These are phyloP conservation scores for Aphanoascus verrucosus DNA, from an alignment of 2,329 filamentous ascomycete species.

Conservation along the genomic window DNA sequence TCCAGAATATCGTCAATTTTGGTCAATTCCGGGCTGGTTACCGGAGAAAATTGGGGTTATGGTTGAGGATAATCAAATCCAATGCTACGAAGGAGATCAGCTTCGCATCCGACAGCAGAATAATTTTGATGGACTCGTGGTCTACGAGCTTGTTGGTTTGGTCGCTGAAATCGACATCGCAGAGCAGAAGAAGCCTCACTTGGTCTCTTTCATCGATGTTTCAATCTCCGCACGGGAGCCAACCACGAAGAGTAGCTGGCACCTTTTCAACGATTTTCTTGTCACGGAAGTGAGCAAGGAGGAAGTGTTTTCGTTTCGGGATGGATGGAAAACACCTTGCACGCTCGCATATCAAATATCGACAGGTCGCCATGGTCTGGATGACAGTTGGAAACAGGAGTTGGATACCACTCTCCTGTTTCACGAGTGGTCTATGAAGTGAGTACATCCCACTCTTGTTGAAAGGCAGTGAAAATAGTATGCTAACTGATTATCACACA, in stretches of 20 bases:
- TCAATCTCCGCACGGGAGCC: conserved; percentile 34
- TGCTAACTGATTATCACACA: conserved; percentile 14
- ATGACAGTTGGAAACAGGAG: conserved; percentile 72
- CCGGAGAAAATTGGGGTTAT: conserved; percentile 91
- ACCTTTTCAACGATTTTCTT: conserved; percentile 94
- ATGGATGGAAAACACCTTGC: conserved; percentile 84
- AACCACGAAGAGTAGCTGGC: conserved; percentile 64
- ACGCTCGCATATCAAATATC: conserved; percentile 81
- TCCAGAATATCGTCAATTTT: conserved; percentile 59
- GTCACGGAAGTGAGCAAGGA: conserved; percentile 68
- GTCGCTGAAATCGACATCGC: conserved; percentile 82
- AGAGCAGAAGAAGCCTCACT: conserved; percentile 74
- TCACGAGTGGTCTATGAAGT: conserved; percentile 52
- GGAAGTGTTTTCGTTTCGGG: conserved; percentile 81
- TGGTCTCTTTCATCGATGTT: conserved; percentile 86
- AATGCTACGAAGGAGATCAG: conserved; percentile 89
- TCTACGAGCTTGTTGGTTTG: conserved; percentile 85
- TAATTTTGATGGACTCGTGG: conserved; percentile 66
- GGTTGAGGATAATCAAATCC: conserved; percentile 80
- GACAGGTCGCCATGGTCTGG: conserved; percentile 66
- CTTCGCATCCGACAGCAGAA: conserved; percentile 68
- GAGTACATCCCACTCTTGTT: conserved; percentile 17
- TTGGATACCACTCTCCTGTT: conserved; percentile 81
- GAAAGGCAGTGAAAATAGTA: not conserved
- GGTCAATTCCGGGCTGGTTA: conserved; percentile 82